phyloP scores from a whole-genome alignment of 345 rosid genomes.

The Erucastrum elatum region DNA sequence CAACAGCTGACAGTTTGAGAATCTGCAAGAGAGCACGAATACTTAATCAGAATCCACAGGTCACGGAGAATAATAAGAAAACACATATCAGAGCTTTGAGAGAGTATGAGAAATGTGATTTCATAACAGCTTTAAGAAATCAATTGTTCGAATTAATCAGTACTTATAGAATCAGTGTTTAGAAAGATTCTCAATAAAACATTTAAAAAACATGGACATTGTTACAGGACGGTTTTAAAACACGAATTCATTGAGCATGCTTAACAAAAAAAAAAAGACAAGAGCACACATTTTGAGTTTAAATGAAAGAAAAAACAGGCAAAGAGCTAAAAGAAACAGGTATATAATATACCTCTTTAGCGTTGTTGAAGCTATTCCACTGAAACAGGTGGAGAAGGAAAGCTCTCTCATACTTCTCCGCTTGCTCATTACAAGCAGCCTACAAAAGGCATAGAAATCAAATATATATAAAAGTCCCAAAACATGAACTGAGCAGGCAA shows the following conservation, averaged over 20 bases:
- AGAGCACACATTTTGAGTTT: not conserved
- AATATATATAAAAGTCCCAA: not conserved
- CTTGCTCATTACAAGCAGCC: slow-evolving; percentile 68
- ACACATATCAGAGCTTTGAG: not conserved
- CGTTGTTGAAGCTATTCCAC: slow-evolving; percentile 45
- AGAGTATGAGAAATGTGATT: slow-evolving; percentile 10
- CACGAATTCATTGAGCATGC: not conserved
- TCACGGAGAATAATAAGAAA: not conserved
- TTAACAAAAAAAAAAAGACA: not conserved
- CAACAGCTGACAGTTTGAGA: not conserved
- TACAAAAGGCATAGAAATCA: slow-evolving; percentile 29
- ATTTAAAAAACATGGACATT: not conserved
- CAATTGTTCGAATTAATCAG: not conserved
- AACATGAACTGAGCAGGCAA: not conserved
- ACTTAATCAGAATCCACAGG: not conserved
- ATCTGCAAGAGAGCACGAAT: not conserved
- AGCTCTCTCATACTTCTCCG: slow-evolving; percentile 78
- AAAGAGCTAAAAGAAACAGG: not conserved
- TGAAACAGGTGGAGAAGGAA: slow-evolving; percentile 75
- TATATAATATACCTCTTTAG: slow-evolving; percentile 63
- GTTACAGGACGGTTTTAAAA: too few relatives aligned
- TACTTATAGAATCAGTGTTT: not conserved
- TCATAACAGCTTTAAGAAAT: slow-evolving; percentile 10
- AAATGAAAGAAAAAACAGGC: not conserved
- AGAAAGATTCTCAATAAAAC: slow-evolving; percentile 2